phyloP scores from a whole-genome alignment of 2,329 filamentous ascomycete species.

The Curvularia eragrostidis region DNA sequence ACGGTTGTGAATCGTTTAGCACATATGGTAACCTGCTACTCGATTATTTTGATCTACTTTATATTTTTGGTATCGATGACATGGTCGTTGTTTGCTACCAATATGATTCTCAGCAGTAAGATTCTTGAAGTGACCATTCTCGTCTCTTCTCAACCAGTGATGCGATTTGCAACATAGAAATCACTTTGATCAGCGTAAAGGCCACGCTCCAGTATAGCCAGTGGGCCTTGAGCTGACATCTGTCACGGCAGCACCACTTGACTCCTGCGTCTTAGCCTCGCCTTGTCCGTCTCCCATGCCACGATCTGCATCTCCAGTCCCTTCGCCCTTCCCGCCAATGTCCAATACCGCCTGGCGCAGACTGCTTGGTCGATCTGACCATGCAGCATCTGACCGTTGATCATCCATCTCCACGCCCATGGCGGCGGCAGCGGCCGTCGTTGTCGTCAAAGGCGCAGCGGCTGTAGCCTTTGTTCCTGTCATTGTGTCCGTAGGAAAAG shows the following conservation, averaged over 20 bases:
- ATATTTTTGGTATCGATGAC: neutral
- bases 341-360: slow-evolving; percentile 6
- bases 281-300: neutral
- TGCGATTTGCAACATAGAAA: too few relatives aligned
- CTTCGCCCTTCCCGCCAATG: neutral
- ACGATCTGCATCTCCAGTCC: neutral
- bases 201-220: slow-evolving; percentile 7
- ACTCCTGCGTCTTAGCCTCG: neutral
- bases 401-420: neutral
- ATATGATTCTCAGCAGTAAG: neutral
- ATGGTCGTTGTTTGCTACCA: neutral
- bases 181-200: neutral
- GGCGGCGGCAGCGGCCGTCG: too few relatives aligned
- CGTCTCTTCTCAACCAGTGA: neutral
- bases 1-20: neutral
- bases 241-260: neutral
- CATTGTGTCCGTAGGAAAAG: neutral
- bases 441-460: neutral
- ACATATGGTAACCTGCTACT: neutral
- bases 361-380: neutral
- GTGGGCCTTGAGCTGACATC: neutral
- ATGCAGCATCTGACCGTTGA: neutral
- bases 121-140: neutral
- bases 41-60: neutral
- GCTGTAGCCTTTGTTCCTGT: neutral